phyloP scores from a whole-genome alignment of 2,329 filamentous ascomycete species.

The Calonectria pteridis region DNA sequence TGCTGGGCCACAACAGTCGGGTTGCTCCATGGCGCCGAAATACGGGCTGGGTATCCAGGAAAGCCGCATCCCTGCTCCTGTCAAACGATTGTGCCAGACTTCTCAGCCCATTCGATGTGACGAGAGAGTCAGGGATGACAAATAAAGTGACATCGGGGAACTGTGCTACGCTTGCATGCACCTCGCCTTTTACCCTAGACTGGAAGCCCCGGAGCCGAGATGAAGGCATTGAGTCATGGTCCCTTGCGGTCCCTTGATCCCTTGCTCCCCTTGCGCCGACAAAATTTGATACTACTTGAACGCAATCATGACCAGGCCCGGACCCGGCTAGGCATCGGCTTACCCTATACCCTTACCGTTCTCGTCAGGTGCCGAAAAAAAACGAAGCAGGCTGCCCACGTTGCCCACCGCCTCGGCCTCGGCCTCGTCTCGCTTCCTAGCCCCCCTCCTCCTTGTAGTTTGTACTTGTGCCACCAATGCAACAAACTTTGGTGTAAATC shows the following conservation, averaged over 20 bases:
- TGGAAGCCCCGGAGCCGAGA: not conserved
- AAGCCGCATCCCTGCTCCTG: not conserved
- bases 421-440: not conserved
- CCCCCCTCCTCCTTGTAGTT: not conserved
- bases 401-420: not conserved
- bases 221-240: not conserved
- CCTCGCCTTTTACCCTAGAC: not conserved
- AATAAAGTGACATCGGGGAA: not conserved
- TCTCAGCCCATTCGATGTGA: not conserved
- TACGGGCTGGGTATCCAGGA: not conserved
- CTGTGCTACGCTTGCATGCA: not conserved
- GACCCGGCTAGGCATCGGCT: not conserved
- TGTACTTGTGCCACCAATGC: not conserved
- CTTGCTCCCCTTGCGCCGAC: not conserved
- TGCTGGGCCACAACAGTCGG: not conserved
- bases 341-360: not conserved
- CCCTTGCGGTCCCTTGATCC: not conserved
- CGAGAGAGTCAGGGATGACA: not conserved
- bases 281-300: not conserved
- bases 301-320: not conserved
- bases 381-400: not conserved
- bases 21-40: not conserved
- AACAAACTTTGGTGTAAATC: constrained; percentile 1
- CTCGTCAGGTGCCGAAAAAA: not conserved
- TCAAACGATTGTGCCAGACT: not conserved